Base-by-base conservation (phyloP, 163 green algal species). In the Chlamydomonas reinhardtii region DNA sequence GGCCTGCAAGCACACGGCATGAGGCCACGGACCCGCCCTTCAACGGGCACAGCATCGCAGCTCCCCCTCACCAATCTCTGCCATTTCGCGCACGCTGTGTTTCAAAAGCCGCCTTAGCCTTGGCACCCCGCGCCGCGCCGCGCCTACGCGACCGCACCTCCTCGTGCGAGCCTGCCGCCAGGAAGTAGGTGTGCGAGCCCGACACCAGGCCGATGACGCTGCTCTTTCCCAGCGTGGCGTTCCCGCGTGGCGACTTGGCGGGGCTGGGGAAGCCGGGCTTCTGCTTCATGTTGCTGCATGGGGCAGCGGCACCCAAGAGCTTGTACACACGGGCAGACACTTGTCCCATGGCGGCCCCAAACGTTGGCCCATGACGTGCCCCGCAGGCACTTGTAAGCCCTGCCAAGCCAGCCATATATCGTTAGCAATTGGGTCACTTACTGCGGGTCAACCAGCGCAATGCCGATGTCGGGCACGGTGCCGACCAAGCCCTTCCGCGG, bases 121-220 rank as follows among this genome's bases (percentile, higher is more conserved):
- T n/a, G n/a, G n/a, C n/a, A n/a, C n/a, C n/a, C n/a, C n/a, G n/a
- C 39, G 39, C 5, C 39, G 39, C 39, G 39, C 39, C 5, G 8
- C 39, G 39, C 39, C 39, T 48, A 5, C 39, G 17, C 12, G 11
- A 14, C 17, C 83, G 32, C 39, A 92, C 90, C 84, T 93, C 88
- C 62, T 89, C 82, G 43, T 88, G 72, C 0, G 83, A 94, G 2
- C 92, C 86, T 12, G 92, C 91, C 43, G 91, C 89, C 68, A 95
- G 71, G 87, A 94, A 95, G 82, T 94, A 92, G 27, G 91, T 94
- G 83, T 95, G 92, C 20, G 88, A 88, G 29, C 92, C 92, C n/a
- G 89, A 88, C 32, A 94, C 92, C 6, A 95, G 54, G 17, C 84
- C 88, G 78, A 95, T 91, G 37, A 91, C 90, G 56, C 75, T 84